Percentiles rank a stretch among this genome's conserved stretches.
These are phyloP conservation scores for Verticillium zaregamsianum DNA, from an alignment of 2,329 filamentous ascomycete genomes.

Conservation along the genomic window DNA sequence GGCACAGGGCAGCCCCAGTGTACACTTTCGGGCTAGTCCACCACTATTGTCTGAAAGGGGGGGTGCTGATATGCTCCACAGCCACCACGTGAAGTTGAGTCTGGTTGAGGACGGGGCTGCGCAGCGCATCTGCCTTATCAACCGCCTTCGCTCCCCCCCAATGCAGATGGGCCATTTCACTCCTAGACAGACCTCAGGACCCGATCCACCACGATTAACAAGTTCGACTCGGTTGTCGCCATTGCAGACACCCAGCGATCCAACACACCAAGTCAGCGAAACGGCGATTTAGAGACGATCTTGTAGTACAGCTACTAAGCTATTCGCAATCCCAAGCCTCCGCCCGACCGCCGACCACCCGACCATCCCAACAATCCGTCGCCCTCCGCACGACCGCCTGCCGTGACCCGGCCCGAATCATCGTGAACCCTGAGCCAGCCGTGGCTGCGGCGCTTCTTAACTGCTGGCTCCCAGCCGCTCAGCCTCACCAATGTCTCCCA, in stretches of 20 bases:
- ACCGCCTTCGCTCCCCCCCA: not conserved
- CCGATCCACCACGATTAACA: not conserved
- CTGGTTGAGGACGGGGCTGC: not conserved
- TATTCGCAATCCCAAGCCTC: not conserved
- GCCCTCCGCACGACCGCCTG: not conserved
- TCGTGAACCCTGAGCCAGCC: not conserved
- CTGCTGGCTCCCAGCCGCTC: not conserved
- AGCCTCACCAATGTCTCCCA: constrained; percentile 11
- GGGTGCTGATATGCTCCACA: not conserved
- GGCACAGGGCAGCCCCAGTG: not conserved
- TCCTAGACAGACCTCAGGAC: not conserved
- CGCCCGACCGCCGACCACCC: not conserved
- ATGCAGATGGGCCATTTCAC: not conserved
- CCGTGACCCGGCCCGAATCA: not conserved
- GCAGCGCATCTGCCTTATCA: not conserved
- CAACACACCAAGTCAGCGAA: not conserved
- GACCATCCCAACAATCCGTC: not conserved
- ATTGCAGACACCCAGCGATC: not conserved
- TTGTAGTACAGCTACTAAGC: not conserved
- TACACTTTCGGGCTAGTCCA: not conserved
- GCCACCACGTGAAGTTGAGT: not conserved
- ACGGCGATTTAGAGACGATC: not conserved
- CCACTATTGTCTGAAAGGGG: not conserved
- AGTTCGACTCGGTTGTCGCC: not conserved
- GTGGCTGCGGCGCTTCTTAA: not conserved